These are phyloP conservation scores for Chalciporus sphaerocephalus DNA, from an alignment of 768 basidiomycete genomes.

Conservation along the genomic window DNA sequence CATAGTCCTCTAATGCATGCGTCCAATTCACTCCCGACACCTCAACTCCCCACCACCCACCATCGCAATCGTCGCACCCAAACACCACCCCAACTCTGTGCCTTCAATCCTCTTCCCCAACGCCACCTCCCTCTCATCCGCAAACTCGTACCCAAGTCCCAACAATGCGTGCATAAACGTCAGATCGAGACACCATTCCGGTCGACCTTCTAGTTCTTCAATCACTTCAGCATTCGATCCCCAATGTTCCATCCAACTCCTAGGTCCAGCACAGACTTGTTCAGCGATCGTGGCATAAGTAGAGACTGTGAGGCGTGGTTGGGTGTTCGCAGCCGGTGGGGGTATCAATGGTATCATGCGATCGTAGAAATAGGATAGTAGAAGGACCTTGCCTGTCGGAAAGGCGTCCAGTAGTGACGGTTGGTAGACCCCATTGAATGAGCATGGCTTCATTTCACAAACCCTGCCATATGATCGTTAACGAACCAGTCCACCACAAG, in stretches of 20 bases:
- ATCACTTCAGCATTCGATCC: slow-evolving; percentile 43
- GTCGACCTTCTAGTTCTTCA: slow-evolving; percentile 72
- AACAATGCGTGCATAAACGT: slow-evolving; percentile 92
- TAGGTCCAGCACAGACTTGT: slow-evolving; percentile 68
- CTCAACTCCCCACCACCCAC: slow-evolving; percentile 57
- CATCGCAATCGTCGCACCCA: slow-evolving; percentile 80
- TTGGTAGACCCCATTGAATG: slow-evolving; percentile 97
- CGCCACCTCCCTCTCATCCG: slow-evolving; percentile 56
- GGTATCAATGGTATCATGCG: slow-evolving; percentile 75
- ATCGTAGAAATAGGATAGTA: slow-evolving; percentile 99
- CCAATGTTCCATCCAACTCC: slow-evolving; percentile 53
- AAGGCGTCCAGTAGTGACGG: slow-evolving; percentile 88
- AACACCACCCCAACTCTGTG: slow-evolving; percentile 92
- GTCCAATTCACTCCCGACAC: slow-evolving; percentile 39
- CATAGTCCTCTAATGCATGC: not conserved
- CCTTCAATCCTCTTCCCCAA: slow-evolving; percentile 85
- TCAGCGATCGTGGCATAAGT: slow-evolving; percentile 61
- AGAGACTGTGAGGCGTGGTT: slow-evolving; percentile 43
- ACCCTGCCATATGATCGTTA: slow-evolving; percentile 44
- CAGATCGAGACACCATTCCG: slow-evolving; percentile 94
- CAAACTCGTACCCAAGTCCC: slow-evolving; percentile 87
- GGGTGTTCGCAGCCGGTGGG: slow-evolving; percentile 15
- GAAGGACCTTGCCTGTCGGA: slow-evolving; percentile 75
- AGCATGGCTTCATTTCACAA: slow-evolving; percentile 90
- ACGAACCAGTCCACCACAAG: not conserved